A percentile compares a stretch with the other conserved stretches of the same genome.
phyloP scores from a whole-genome alignment of 202 grass and related monocot species.

The Musa balbisiana region DNA sequence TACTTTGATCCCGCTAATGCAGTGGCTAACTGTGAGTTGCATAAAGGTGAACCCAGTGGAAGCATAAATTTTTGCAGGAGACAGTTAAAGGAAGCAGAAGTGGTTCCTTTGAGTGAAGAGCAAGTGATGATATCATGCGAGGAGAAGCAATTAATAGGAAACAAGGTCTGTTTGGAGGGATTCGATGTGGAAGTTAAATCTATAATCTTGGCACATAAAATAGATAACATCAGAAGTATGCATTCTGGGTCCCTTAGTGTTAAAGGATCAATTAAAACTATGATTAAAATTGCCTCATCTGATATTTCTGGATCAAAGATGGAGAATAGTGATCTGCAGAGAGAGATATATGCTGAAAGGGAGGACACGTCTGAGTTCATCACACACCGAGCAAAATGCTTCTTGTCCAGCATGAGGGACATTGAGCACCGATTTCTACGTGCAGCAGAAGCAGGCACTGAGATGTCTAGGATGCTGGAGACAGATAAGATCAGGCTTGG shows the following conservation, averaged over 20 bases:
- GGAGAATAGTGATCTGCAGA: slow-evolving; percentile 38
- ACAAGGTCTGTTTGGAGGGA: slow-evolving; percentile 3
- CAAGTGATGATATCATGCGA: slow-evolving; percentile 20
- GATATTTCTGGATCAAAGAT: slow-evolving; percentile 25
- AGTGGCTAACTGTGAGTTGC: background rate
- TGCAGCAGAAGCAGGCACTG: slow-evolving; percentile 79
- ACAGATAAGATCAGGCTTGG: slow-evolving; percentile 88
- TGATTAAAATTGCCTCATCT: slow-evolving; percentile 32
- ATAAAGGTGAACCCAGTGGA: slow-evolving; percentile 27
- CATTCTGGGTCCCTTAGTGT: slow-evolving; percentile 1
- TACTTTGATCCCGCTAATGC: slow-evolving; percentile 58
- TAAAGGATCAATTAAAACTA: slow-evolving; percentile 19
- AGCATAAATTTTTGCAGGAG: slow-evolving; percentile 48
- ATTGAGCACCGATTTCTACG: slow-evolving; percentile 78
- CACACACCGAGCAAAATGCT: slow-evolving; percentile 84
- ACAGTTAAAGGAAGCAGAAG: slow-evolving; percentile 41
- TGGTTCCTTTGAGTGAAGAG: slow-evolving; percentile 39
- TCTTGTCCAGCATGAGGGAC: slow-evolving; percentile 84
- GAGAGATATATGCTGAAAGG: slow-evolving; percentile 51
- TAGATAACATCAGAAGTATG: background rate
- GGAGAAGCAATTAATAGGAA: background rate
- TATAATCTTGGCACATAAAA: background rate
- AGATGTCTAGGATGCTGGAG: slow-evolving; percentile 87
- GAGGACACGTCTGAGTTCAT: slow-evolving; percentile 91
- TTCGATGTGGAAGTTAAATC: slow-evolving; percentile 5